Conservation (phyloP, 208 protist species). For the Trypanosoma avium region DNA sequence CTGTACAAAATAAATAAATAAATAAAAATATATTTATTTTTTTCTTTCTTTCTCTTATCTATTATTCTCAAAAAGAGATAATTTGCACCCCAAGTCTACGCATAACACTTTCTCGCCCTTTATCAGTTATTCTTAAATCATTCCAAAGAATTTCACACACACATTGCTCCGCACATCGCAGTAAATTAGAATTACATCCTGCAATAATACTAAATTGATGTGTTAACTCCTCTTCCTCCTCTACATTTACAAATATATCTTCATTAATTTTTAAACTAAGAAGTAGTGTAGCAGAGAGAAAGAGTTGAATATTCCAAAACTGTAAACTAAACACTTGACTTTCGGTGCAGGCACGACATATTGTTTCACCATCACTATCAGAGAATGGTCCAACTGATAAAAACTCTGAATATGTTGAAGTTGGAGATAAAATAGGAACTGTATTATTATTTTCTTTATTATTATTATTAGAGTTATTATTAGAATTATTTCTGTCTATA, state of each 20-base stretch:
- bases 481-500: not conserved
- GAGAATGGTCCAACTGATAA: constrained; percentile 27
- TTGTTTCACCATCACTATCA: constrained; percentile 24
- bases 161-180: constrained; percentile 37
- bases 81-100: constrained; percentile 26
- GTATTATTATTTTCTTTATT: not conserved
- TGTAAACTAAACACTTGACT: constrained; percentile 34
- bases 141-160: constrained; percentile 39
- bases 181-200: constrained; percentile 21
- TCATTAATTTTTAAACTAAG: constrained; percentile 46
- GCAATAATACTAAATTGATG: not conserved
- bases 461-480: not conserved
- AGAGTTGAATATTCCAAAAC: constrained; percentile 42
- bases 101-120: constrained; percentile 29
- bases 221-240: constrained; percentile 22
- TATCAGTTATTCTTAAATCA: constrained; percentile 31
- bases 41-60: not conserved
- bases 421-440: constrained; percentile 7
- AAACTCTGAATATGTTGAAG: not conserved
- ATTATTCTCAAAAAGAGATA: not conserved
- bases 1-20: not conserved
- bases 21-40: constrained; percentile 1
- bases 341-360: constrained; percentile 28
- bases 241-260: constrained; percentile 17
- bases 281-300: constrained; percentile 36